These are phyloP conservation scores for Phylloporus sp. DNA, from an alignment of 768 basidiomycete species.

Conservation along the genomic window DNA sequence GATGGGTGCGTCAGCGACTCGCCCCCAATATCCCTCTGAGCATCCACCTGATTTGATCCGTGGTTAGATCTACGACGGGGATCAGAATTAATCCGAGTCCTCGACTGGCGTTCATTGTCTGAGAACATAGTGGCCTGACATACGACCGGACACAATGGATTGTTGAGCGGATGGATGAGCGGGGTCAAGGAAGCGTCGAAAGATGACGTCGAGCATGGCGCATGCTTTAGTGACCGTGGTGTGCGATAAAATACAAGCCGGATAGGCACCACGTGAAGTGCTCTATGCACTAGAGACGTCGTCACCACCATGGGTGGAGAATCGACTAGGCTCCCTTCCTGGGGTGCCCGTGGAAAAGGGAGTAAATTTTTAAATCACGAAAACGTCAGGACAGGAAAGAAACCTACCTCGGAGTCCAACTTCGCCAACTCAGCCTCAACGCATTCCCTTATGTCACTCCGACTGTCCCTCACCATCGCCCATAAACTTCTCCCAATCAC, in stretches of 20 bases:
- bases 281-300: constrained; percentile 38
- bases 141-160: constrained; percentile 25
- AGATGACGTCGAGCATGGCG: constrained; percentile 1
- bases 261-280: constrained; percentile 27
- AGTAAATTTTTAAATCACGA: neutral
- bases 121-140: constrained; percentile 28
- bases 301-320: constrained; percentile 18
- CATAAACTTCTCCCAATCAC: constrained; percentile 46
- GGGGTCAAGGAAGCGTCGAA: neutral
- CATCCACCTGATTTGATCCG: neutral
- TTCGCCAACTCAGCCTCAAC: constrained; percentile 29
- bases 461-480: constrained; percentile 33
- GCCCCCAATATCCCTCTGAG: neutral
- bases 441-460: constrained; percentile 12
- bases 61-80: neutral
- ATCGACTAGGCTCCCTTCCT: constrained; percentile 12
- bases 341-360: neutral
- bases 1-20: constrained; percentile 11
- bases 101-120: neutral
- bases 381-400: neutral
- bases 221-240: constrained; percentile 7
- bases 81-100: neutral
- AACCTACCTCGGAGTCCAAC: constrained; percentile 16
- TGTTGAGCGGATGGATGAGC: constrained; percentile 16
- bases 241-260: constrained; percentile 40